Evolutionary conservation across 495 filamentous ascomycete genomes (phyloP).

Genomic region (Neurospora sublineolata): DNA sequence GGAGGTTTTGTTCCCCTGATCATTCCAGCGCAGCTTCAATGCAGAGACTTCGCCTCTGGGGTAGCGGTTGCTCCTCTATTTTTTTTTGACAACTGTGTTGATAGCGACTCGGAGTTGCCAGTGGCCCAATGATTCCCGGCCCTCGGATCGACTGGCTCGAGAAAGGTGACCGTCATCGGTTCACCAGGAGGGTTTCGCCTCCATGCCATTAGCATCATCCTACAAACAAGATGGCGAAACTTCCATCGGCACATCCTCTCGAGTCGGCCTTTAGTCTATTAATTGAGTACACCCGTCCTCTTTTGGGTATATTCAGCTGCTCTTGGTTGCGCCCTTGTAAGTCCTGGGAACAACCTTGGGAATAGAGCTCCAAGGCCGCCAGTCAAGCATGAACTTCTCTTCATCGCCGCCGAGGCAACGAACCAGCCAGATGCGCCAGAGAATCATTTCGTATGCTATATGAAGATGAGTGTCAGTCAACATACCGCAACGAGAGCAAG

Average conservation of each 20-base stretch:
- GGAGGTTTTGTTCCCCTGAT: too few relatives aligned
- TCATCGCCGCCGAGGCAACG: constrained; percentile 69
- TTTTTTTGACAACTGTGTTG: background rate
- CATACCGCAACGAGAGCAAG: background rate
- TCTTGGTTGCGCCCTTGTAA: background rate
- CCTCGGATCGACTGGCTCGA: background rate
- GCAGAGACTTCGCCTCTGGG: background rate
- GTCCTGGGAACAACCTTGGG: constrained; percentile 45
- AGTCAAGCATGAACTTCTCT: constrained; percentile 62
- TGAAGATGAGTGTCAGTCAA: constrained; percentile 30
- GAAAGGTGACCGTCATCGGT: background rate
- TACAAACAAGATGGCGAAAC: background rate
- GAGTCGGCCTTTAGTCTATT: background rate
- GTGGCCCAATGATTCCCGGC: background rate
- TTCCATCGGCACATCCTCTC: background rate
- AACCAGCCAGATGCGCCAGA: constrained; percentile 78
- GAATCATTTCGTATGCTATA: constrained; percentile 68
- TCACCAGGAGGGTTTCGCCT: background rate
- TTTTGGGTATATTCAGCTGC: background rate
- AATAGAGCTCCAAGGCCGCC: constrained; percentile 52
- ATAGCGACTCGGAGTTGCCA: background rate
- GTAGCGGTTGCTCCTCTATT: background rate
- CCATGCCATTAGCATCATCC: background rate
- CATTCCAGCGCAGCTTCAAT: background rate
- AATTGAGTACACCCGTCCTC: background rate